Percentiles rank a stretch among this genome's conserved stretches.
Evolutionary conservation across 345 rosid genomes (phyloP).

Genomic region (Melaleuca alternifolia): DNA sequence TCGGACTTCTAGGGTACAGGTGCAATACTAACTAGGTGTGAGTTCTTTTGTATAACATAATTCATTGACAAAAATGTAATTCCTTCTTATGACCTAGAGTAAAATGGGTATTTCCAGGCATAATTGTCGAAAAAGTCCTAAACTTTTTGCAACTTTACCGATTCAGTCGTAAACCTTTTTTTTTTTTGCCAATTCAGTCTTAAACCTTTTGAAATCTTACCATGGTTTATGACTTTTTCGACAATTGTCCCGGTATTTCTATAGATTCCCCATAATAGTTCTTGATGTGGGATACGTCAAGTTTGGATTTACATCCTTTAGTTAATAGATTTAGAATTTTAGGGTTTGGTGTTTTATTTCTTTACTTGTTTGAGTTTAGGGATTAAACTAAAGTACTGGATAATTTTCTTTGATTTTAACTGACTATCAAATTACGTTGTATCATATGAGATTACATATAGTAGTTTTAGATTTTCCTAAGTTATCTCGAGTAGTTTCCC

Average conservation of each 20-base stretch:
- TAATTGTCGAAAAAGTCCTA: no score
- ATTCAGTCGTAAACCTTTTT: no score
- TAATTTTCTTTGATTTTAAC: rapidly evolving
- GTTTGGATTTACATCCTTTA: neutral
- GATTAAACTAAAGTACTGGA: neutral
- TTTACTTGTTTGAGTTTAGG: neutral
- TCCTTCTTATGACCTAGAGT: neutral
- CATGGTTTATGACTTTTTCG: no score
- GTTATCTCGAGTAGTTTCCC: neutral
- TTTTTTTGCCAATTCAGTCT: no score
- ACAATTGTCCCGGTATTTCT: no score
- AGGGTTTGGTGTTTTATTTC: neutral
- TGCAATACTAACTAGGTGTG: neutral
- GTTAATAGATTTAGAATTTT: neutral
- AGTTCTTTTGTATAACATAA: neutral
- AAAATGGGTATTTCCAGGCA: neutral
- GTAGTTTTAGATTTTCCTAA: neutral
- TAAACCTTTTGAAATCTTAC: no score
- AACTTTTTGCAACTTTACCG: no score
- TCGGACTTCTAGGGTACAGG: neutral
- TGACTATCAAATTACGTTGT: neutral
- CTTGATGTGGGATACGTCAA: neutral
- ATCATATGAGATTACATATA: neutral
- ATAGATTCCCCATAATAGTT: neutral
- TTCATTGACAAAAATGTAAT: neutral